phyloP scores from a whole-genome alignment of 2,329 filamentous ascomycete species.

The Hypoxylon sp. region DNA sequence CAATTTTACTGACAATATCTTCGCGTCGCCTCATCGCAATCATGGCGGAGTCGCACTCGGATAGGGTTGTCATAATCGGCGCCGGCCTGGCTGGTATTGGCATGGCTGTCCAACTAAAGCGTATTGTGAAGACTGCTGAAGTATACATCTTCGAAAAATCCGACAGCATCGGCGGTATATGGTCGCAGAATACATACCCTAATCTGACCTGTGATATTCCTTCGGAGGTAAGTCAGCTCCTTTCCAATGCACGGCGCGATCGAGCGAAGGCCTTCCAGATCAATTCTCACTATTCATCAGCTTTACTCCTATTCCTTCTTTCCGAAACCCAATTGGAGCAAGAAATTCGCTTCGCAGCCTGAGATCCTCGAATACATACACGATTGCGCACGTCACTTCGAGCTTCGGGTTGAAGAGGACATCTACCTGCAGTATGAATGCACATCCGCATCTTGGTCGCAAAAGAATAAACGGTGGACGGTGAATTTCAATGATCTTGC shows the following conservation, averaged over 20 bases:
- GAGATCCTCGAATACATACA: conserved; percentile 1
- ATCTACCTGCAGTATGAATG: not conserved
- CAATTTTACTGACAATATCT: too few species aligned
- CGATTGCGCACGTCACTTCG: not conserved
- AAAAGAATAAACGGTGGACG: not conserved
- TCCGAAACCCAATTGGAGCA: not conserved
- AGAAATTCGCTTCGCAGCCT: not conserved
- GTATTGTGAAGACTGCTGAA: not conserved
- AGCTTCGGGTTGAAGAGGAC: not conserved
- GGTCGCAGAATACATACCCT: not conserved
- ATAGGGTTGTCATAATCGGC: not conserved
- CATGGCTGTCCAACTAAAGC: conserved; percentile 5
- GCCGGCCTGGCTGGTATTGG: conserved; percentile 1
- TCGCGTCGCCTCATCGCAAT: too few species aligned
- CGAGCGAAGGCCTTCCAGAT: too few species aligned
- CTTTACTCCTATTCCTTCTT: not conserved
- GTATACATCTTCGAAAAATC: not conserved
- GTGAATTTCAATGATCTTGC: not conserved
- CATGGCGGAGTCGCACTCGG: too few species aligned
- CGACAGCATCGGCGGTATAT: not conserved
- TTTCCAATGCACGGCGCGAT: too few species aligned
- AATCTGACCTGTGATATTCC: conserved; percentile 1
- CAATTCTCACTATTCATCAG: not conserved
- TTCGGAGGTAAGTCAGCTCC: not conserved
- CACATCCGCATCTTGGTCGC: not conserved